Conservation (phyloP, 768 basidiomycete species). For the Collybia mongolica region DNA sequence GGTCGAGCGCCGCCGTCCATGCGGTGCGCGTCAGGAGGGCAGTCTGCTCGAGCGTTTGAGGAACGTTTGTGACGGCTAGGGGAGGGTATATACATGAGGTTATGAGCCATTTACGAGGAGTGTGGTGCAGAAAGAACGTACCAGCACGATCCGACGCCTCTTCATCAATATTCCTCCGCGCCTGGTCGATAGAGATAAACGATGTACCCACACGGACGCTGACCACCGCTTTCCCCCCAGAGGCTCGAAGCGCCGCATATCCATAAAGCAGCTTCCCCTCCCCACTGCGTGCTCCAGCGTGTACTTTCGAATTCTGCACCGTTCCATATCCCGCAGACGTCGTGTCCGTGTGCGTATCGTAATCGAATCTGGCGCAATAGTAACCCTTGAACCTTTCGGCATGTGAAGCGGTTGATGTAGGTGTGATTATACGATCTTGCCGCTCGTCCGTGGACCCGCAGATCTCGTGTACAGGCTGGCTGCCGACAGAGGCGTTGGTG, state of each 20-base stretch:
- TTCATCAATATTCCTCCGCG: constrained; percentile 43
- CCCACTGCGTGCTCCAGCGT: constrained; percentile 24
- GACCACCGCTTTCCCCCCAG: constrained; percentile 38
- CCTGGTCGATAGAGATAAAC: constrained; percentile 72
- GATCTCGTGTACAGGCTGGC: constrained; percentile 42
- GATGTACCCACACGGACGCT: constrained; percentile 74
- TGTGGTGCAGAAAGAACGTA: not conserved
- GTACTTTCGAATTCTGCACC: constrained; percentile 41
- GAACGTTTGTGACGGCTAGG: not conserved
- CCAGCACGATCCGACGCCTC: constrained; percentile 42
- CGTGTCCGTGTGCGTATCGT: constrained; percentile 19
- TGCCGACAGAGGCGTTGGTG: no score
- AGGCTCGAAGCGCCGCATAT: constrained; percentile 44
- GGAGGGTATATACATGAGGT: no score
- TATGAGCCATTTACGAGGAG: no score
- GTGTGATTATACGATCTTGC: constrained; percentile 70
- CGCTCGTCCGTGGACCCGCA: constrained; percentile 66
- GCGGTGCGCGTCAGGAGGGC: constrained; percentile 42
- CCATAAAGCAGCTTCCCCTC: constrained; percentile 49
- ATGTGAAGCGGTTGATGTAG: constrained; percentile 37
- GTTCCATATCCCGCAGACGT: constrained; percentile 39
- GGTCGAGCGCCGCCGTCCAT: constrained; percentile 60
- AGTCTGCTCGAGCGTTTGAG: constrained; percentile 47
- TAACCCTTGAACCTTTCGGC: constrained; percentile 48
- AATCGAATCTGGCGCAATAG: constrained; percentile 61